Base-by-base conservation (phyloP, 2,329 filamentous ascomycete species). In the Daldinia eschscholtzii region DNA sequence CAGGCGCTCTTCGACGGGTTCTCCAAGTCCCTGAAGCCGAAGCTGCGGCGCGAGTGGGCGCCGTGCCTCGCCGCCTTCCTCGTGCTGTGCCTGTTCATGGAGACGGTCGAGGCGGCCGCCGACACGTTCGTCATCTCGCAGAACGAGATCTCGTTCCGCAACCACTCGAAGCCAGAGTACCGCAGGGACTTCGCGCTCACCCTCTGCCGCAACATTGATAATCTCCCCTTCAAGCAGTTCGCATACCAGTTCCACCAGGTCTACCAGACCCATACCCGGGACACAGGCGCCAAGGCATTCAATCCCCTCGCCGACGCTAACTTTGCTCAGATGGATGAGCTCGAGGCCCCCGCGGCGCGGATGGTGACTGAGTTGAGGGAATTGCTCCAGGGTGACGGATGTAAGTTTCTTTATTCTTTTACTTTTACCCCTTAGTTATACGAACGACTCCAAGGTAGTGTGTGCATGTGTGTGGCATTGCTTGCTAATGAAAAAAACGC, bases 181-280 rank as follows among this genome's bases (percentile, higher is more conserved):
- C 77, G 79, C 62, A 82, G 83, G 44, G 77, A 77, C 6, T 80
- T 82, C 35, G 85, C 84, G n/a, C 78, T 86, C 50, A 77, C 79
- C 6, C 77, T 84, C 33, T 86, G 83, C 77, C 77, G 77, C 33
- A 84, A 86, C 74, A 81, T 89, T 53, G 87, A 89, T 74, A 87
- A 87, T 71, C 80, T 88, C 80, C 87, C 87, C 0, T 89, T 89
- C 74, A 86, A 84, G 77, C 86, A 89, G 77, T 88, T 89, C 73
- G 85, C 85, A 3, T 87, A 86, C 70, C 86, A 88, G 77, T 89
- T 89, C 75, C 87, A 89, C 76, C 83, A 87, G 73, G 81, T 87
- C 63, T 89, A 87, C 73, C 86, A 88, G 79, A 88, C 87, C 20
- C 85, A 88, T 74, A 82, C 80, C 61, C 81, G 80, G 70, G 85